Conservation (phyloP, 2,329 filamentous ascomycete genomes). For the Dothistroma pini region DNA sequence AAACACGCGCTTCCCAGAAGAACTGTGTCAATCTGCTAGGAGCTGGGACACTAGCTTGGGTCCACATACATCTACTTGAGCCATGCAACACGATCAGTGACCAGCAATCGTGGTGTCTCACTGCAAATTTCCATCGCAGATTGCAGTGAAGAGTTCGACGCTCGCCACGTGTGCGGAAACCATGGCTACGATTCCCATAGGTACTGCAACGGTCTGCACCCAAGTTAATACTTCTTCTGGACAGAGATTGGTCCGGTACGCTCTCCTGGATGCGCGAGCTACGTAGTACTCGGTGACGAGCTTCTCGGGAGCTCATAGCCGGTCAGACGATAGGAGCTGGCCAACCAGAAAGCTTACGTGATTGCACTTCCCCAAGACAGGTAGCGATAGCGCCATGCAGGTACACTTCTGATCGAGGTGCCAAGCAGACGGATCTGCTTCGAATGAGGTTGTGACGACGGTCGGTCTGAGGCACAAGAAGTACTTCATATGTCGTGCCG, state of each 20-base stretch:
- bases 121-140: background rate
- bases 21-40: no score
- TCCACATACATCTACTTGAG: no score
- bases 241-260: background rate
- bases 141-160: background rate
- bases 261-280: background rate
- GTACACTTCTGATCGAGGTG: background rate
- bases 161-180: background rate
- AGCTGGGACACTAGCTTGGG: no score
- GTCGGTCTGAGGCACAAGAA: background rate
- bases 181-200: background rate
- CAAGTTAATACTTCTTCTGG: background rate
- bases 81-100: no score
- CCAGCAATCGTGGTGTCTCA: no score
- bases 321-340: background rate
- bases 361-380: background rate
- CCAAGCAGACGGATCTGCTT: background rate
- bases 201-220: background rate
- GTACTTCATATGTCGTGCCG: no score
- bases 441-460: background rate
- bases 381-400: background rate
- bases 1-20: no score
- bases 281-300: background rate
- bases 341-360: background rate
- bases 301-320: no score